These are phyloP conservation scores for Aspergillus pseudoterreus DNA, from an alignment of 2,329 filamentous ascomycete species.

Conservation along the genomic window DNA sequence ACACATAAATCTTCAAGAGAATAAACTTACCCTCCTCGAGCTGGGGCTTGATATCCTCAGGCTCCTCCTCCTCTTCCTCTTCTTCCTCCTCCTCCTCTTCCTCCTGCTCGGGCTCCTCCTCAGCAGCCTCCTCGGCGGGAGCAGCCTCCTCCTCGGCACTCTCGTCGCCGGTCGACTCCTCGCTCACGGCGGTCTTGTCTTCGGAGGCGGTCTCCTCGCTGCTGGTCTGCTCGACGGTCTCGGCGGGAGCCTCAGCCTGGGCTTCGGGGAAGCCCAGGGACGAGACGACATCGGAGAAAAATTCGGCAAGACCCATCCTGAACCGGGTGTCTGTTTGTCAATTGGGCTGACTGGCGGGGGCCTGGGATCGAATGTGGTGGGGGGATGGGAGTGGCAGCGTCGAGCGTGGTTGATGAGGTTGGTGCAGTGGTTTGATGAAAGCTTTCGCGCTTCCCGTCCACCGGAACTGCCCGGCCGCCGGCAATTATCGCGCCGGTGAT, in stretches of 20 bases:
- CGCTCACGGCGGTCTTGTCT: constrained; percentile 30
- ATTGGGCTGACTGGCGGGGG: constrained; percentile 28
- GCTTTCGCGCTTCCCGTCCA: constrained; percentile 35
- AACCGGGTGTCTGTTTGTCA: constrained; percentile 24
- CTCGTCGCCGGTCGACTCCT: constrained; percentile 26
- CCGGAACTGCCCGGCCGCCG: constrained; percentile 39
- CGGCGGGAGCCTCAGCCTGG: constrained; percentile 57
- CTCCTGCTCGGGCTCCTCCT: constrained; percentile 49
- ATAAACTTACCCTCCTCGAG: constrained; percentile 81
- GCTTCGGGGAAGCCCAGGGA: constrained; percentile 60
- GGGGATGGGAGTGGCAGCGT: constrained; percentile 20
- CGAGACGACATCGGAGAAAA: constrained; percentile 62
- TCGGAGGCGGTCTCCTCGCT: constrained; percentile 40
- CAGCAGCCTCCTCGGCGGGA: constrained; percentile 47
- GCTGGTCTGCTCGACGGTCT: constrained; percentile 49
- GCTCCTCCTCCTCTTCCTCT: constrained; percentile 78
- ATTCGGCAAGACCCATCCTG: constrained; percentile 62
- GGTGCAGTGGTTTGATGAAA: constrained; percentile 31
- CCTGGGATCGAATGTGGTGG: constrained; percentile 18
- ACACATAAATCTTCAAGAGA: constrained; percentile 1
- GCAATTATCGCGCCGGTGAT: constrained; percentile 40
- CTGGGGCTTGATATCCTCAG: constrained; percentile 79
- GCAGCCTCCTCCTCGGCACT: constrained; percentile 33
- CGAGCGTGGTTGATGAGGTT: constrained; percentile 31
- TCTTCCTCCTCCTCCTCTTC: constrained; percentile 65